Conservation (phyloP, 1,284 basidiomycete genomes). For the Tremellales sp. region DNA sequence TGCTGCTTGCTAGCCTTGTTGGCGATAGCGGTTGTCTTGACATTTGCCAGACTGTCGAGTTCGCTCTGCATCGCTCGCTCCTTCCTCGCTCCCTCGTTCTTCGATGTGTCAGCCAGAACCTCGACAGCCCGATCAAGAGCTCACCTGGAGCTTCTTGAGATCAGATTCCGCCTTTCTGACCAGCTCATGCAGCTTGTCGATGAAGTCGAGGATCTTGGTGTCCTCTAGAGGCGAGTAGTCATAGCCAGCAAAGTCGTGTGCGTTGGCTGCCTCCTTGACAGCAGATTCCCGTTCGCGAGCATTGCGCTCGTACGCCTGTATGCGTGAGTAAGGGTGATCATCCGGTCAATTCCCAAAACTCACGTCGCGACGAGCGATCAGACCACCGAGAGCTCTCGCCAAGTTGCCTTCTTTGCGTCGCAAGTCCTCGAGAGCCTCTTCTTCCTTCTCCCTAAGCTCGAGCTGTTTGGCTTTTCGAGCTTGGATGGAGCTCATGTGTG, state of each 20-base stretch:
- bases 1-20: slow-evolving; percentile 51
- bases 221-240: slow-evolving; percentile 49
- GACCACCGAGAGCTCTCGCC: slow-evolving; percentile 34
- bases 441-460: slow-evolving; percentile 32
- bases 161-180: slow-evolving; percentile 37
- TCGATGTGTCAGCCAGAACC: not conserved
- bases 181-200: slow-evolving; percentile 36
- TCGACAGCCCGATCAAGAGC: slow-evolving; percentile 6
- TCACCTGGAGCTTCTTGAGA: slow-evolving; percentile 34
- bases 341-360: slow-evolving; percentile 1
- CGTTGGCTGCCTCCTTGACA: slow-evolving; percentile 66
- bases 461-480: slow-evolving; percentile 35
- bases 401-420: slow-evolving; percentile 30
- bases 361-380: slow-evolving; percentile 42
- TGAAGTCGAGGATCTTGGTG: slow-evolving; percentile 32
- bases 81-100: slow-evolving; percentile 33
- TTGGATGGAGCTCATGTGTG: slow-evolving; percentile 41
- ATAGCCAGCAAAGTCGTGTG: slow-evolving; percentile 70
- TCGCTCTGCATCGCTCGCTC: slow-evolving; percentile 42
- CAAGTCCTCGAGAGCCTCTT: slow-evolving; percentile 35
- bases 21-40: slow-evolving; percentile 30
- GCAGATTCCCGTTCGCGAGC: slow-evolving; percentile 67
- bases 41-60: slow-evolving; percentile 28
- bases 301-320: slow-evolving; percentile 70
- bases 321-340: not conserved